Evolutionary conservation across 1,284 basidiomycete genomes (phyloP).

Genomic region (Ustilago curta): DNA sequence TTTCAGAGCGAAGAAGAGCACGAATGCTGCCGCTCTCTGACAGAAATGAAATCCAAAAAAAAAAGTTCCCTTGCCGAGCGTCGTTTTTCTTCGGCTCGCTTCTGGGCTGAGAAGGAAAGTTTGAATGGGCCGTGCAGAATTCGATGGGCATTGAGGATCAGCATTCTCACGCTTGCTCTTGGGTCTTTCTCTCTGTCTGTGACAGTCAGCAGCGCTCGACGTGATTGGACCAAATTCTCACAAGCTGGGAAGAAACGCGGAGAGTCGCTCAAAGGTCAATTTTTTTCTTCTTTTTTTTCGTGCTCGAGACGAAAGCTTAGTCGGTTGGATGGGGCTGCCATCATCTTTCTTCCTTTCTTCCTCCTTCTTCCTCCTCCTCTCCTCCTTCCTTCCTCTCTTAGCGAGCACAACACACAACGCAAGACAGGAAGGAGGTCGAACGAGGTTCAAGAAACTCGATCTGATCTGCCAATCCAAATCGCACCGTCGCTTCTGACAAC

Average conservation of each 20-base stretch:
- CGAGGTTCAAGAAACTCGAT: conserved; percentile 52
- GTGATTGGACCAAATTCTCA: conserved; percentile 2
- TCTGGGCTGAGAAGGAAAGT: not conserved
- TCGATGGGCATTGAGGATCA: conserved; percentile 3
- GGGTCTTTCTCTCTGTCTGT: too few relatives aligned
- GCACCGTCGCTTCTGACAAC: conserved; percentile 37
- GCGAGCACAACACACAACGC: conserved; percentile 51
- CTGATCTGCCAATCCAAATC: conserved; percentile 52
- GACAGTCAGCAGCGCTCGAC: too few relatives aligned
- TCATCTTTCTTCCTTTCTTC: conserved; percentile 55
- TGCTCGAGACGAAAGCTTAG: conserved; percentile 21
- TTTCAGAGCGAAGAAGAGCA: not conserved
- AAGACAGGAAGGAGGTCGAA: conserved; percentile 59
- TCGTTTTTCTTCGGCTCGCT: conserved; percentile 4
- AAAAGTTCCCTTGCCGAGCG: conserved; percentile 7
- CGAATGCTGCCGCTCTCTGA: not conserved
- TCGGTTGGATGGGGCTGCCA: conserved; percentile 32
- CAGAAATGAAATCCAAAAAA: not conserved
- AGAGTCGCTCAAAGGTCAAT: not conserved
- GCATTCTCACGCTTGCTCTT: not conserved
- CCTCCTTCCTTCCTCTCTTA: conserved; percentile 55
- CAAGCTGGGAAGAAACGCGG: conserved; percentile 1
- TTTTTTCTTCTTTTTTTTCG: conserved; percentile 1
- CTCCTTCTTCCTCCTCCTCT: conserved; percentile 45
- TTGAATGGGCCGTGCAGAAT: conserved; percentile 1